phyloP scores from a whole-genome alignment of 345 rosid species.

The Hevea brasiliensis region DNA sequence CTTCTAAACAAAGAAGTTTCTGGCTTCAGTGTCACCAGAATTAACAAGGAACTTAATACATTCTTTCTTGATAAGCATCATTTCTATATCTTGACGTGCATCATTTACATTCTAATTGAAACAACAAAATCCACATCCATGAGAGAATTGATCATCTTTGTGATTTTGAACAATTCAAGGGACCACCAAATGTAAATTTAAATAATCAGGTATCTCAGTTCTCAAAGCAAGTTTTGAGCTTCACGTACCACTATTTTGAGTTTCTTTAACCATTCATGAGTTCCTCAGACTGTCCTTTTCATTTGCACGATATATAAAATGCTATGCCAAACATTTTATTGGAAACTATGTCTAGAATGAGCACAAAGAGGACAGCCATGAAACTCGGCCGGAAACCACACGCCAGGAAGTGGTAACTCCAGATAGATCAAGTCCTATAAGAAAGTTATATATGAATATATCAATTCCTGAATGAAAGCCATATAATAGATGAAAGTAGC shows the following conservation, averaged over 20 bases:
- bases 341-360: not conserved
- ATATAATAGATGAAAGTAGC: not conserved
- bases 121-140: not conserved
- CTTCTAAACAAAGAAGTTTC: not conserved
- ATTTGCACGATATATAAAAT: not conserved
- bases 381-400: not conserved
- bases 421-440: not conserved
- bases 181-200: not conserved
- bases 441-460: not conserved
- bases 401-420: not conserved
- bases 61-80: not conserved
- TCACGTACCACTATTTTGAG: conserved; percentile 7
- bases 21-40: not conserved
- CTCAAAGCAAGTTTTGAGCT: not conserved
- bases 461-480: not conserved
- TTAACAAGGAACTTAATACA: not conserved
- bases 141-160: not conserved
- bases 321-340: not conserved
- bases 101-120: not conserved
- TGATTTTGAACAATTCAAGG: not conserved
- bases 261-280: not conserved
- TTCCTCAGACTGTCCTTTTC: not conserved
- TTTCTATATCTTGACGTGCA: not conserved
- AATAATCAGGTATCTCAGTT: conserved; percentile 3
- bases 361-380: not conserved